These are phyloP conservation scores for Chrysoporthe deuterocubensis DNA, from an alignment of 2,329 filamentous ascomycete genomes.

Conservation along the genomic window DNA sequence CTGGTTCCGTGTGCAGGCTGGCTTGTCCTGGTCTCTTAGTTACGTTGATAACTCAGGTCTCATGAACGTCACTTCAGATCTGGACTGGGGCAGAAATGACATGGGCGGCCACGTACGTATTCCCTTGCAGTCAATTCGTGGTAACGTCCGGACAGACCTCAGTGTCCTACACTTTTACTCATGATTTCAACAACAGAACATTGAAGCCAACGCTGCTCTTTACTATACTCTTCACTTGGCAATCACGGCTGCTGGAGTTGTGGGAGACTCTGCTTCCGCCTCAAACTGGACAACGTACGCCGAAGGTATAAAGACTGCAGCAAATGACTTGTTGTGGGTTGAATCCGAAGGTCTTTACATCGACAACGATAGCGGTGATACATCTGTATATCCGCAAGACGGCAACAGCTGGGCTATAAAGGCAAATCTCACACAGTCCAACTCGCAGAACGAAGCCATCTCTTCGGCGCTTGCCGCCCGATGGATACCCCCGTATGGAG, in stretches of 20 bases:
- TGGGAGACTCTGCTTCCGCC: slow-evolving; percentile 43
- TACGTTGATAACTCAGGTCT: slow-evolving; percentile 44
- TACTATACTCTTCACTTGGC: slow-evolving; percentile 54
- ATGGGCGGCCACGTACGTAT: slow-evolving; percentile 47
- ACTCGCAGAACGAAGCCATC: not conserved
- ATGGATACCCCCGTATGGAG: slow-evolving; percentile 19
- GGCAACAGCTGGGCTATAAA: slow-evolving; percentile 23
- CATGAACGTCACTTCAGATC: slow-evolving; percentile 51
- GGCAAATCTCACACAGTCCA: slow-evolving; percentile 19
- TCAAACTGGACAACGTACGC: slow-evolving; percentile 30
- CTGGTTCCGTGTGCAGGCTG: slow-evolving; percentile 53
- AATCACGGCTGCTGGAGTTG: slow-evolving; percentile 49
- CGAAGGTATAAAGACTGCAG: slow-evolving; percentile 40
- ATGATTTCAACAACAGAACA: slow-evolving; percentile 38
- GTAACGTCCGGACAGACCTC: not conserved
- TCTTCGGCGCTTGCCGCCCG: slow-evolving; percentile 14
- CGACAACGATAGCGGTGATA: slow-evolving; percentile 49
- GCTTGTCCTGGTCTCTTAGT: slow-evolving; percentile 45
- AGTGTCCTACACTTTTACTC: not conserved
- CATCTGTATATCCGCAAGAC: slow-evolving; percentile 39
- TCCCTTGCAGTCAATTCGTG: not conserved
- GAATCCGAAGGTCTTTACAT: slow-evolving; percentile 48
- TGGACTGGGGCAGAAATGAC: slow-evolving; percentile 56
- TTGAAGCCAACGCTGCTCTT: slow-evolving; percentile 55
- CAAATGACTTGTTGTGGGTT: slow-evolving; percentile 52